A percentile compares a stretch with the other conserved stretches of the same genome.
These are phyloP conservation scores for Paraphoma chrysanthemicola DNA, from an alignment of 2,329 filamentous ascomycete species.

Conservation along the genomic window DNA sequence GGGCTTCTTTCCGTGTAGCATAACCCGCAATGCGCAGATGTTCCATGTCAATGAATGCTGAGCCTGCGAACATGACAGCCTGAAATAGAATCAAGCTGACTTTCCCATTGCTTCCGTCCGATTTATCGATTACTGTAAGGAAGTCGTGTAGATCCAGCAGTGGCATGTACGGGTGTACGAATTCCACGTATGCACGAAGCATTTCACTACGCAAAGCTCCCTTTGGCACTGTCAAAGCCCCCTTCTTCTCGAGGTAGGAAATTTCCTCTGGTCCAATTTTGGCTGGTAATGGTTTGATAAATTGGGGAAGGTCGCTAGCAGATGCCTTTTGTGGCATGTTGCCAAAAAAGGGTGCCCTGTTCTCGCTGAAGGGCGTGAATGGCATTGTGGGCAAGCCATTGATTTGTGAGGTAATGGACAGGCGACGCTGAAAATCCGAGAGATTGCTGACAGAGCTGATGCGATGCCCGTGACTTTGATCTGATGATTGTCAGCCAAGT, in stretches of 20 bases:
- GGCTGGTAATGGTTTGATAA: conserved; percentile 79
- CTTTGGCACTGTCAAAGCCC: conserved; percentile 79
- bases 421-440: conserved; percentile 54
- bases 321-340: conserved; percentile 57
- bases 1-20: conserved; percentile 76
- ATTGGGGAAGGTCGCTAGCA: conserved; percentile 64
- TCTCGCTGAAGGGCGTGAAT: conserved; percentile 45
- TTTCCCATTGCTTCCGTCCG: conserved; percentile 73
- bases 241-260: conserved; percentile 82
- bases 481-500: conserved; percentile 35
- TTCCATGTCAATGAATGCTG: conserved; percentile 84
- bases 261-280: conserved; percentile 84
- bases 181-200: conserved; percentile 83
- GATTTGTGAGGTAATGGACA: conserved; percentile 50
- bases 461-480: conserved; percentile 57
- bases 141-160: conserved; percentile 73
- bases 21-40: conserved; percentile 80
- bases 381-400: conserved; percentile 43
- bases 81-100: conserved; percentile 90
- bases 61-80: conserved; percentile 91
- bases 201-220: conserved; percentile 77
- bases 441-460: conserved; percentile 45
- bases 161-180: conserved; percentile 94
- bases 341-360: conserved; percentile 48
- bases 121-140: conserved; percentile 65